A percentile compares a stretch with the other conserved stretches of the same genome.
phyloP scores from a whole-genome alignment of 768 basidiomycete species.

The Scleroderma citrinum region DNA sequence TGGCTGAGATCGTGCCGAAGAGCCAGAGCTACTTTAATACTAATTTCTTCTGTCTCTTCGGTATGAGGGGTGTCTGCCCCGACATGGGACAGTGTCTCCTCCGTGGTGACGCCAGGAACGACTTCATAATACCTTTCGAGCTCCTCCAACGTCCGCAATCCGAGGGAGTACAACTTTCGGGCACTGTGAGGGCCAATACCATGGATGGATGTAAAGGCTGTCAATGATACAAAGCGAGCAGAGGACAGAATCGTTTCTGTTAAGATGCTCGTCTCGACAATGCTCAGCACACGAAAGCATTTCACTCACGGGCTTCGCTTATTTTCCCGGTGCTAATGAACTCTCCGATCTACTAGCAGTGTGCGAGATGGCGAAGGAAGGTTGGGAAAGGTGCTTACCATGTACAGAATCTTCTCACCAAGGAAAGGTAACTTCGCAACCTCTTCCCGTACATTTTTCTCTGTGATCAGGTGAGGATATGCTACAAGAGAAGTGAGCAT shows the following conservation, averaged over 20 bases:
- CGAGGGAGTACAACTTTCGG: conserved; percentile 54
- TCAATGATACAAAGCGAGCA: conserved; percentile 50
- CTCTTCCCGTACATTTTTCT: conserved; percentile 32
- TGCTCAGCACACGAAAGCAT: conserved; percentile 17
- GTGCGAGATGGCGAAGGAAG: not conserved
- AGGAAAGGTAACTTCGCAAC: conserved; percentile 41
- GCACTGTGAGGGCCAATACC: conserved; percentile 73
- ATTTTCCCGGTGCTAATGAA: conserved; percentile 51
- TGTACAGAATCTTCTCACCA: conserved; percentile 45
- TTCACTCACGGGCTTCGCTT: conserved; percentile 44
- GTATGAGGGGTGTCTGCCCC: conserved; percentile 1
- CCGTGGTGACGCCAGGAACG: conserved; percentile 31
- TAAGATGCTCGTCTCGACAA: not conserved
- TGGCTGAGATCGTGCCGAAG: conserved; percentile 51
- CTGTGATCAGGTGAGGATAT: conserved; percentile 41
- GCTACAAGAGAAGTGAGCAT: conserved; percentile 28
- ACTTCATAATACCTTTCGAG: conserved; percentile 57
- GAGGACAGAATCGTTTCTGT: conserved; percentile 44
- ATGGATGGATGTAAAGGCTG: conserved; percentile 57
- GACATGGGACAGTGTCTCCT: conserved; percentile 17
- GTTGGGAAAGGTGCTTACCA: conserved; percentile 29
- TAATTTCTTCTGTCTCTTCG: conserved; percentile 30
- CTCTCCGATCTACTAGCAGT: conserved; percentile 49
- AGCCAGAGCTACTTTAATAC: conserved; percentile 54
- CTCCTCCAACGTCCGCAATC: conserved; percentile 62